Evolutionary conservation across 2,329 filamentous ascomycete species (phyloP).

Genomic region (Ophiostoma ips): DNA sequence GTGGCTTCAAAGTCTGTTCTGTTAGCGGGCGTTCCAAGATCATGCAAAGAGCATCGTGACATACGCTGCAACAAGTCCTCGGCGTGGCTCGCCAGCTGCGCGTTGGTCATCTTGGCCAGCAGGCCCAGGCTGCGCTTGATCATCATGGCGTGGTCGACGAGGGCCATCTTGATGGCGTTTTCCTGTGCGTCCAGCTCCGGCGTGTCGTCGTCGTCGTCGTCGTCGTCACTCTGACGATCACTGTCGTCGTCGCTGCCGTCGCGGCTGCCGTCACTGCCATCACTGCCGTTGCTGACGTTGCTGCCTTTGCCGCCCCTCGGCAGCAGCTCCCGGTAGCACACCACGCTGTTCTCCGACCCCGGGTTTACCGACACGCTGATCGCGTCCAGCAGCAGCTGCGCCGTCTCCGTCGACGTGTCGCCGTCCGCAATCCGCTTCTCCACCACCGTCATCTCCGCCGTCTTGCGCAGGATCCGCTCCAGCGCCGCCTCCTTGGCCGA

Average conservation of each 20-base stretch:
- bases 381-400: conserved; percentile 58
- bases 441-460: conserved; percentile 63
- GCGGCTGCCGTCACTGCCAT: conserved; percentile 21
- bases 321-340: conserved; percentile 62
- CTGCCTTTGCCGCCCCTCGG: conserved; percentile 30
- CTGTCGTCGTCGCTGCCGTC: conserved; percentile 23
- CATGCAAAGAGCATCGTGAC: too few species aligned
- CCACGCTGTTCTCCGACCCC: conserved; percentile 60
- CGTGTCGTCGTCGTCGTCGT: conserved; percentile 28
- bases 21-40: not conserved
- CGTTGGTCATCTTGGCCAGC: conserved; percentile 51
- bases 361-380: conserved; percentile 65
- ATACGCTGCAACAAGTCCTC: conserved; percentile 52
- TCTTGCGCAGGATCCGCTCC: conserved; percentile 82
- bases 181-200: conserved; percentile 47
- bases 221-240: conserved; percentile 26
- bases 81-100: conserved; percentile 38
- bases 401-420: conserved; percentile 46
- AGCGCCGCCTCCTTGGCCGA: conserved; percentile 74
- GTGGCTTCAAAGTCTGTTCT: conserved; percentile 44
- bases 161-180: conserved; percentile 66
- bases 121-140: conserved; percentile 67
- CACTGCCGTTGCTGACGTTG: conserved; percentile 12
- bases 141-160: conserved; percentile 79
- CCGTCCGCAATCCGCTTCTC: conserved; percentile 63